Base-by-base conservation (phyloP, 768 basidiomycete species). In the Phylloporus sp. region DNA sequence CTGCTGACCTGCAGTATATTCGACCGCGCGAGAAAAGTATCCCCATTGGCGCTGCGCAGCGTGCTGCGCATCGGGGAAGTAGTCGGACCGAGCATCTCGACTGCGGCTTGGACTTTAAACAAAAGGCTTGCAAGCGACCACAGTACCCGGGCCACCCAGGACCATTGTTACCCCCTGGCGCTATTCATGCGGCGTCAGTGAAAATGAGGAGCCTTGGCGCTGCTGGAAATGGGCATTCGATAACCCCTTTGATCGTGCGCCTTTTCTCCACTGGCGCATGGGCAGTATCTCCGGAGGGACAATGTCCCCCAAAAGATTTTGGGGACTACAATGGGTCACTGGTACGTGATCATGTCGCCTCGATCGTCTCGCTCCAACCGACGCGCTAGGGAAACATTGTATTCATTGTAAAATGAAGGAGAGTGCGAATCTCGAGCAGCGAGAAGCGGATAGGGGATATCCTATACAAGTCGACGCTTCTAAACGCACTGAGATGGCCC, bases 281-380 rank as follows among this genome's bases (percentile, higher is more conserved):
- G 8, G 27, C 31, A 13, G 22, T 33, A 49, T 45, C 46, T 57
- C 47, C 49, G 9, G 31, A 49, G 29, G 35, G 38, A 41, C 35
- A 22, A 17, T 18, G 34, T 17, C 13, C 36, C n/a, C 18, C 18
- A 11, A 33, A 32, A 7, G 5, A 18, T 33, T 24, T 34, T 36
- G 1, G 42, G 45, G 46, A 24, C 38, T 18, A 39, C 29, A 28
- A 37, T 15, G 37, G 42, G 39, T 13, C 5, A 22, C 22, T 14
- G 3, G 39, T 49, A 45, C 56, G 46, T 58, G 49, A 47, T 27
- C 31, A 15, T 5, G 26, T 38, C 26, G 13, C 38, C 42, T 46
- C 32, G 42, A 32, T 18, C 35, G 32, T 38, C 21, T 42, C 27
- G 7, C 4, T 27, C 33, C 37, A 38, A 46, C 26, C 27, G 38